A percentile compares a stretch with the other conserved stretches of the same genome.
phyloP scores from a whole-genome alignment of 2,329 filamentous ascomycete species.

The Diplodia corticola region DNA sequence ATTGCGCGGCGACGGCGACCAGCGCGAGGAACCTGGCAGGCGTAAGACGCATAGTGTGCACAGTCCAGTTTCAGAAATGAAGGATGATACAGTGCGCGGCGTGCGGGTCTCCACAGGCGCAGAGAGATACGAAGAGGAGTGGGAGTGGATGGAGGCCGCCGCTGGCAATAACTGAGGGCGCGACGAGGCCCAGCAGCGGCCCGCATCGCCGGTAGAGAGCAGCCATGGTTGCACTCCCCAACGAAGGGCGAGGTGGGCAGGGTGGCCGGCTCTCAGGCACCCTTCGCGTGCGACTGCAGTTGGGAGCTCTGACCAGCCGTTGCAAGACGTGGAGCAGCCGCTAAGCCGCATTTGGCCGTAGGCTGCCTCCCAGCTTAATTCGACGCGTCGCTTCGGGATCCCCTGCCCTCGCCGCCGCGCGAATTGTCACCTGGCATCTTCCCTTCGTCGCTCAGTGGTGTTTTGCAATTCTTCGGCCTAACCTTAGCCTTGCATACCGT shows the following conservation, averaged over 20 bases:
- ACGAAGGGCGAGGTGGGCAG: background rate
- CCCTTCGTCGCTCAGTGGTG: background rate
- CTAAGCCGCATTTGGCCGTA: background rate
- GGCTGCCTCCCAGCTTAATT: slow-evolving; percentile 15
- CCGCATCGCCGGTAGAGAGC: background rate
- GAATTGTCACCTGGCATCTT: slow-evolving; percentile 17
- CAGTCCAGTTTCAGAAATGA: background rate
- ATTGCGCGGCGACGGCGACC: slow-evolving; percentile 25
- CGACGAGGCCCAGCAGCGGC: background rate
- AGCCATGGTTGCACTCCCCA: background rate
- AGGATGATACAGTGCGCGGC: slow-evolving; percentile 3
- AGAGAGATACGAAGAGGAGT: background rate
- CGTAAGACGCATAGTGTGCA: slow-evolving; percentile 26
- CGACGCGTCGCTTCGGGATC: slow-evolving; percentile 19
- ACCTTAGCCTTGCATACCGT: slow-evolving; percentile 17
- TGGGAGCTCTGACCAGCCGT: slow-evolving; percentile 12
- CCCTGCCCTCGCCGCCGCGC: slow-evolving; percentile 13
- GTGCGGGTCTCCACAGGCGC: background rate
- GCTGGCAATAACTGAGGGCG: background rate
- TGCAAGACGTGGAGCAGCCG: background rate
- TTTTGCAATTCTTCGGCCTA: slow-evolving; percentile 10
- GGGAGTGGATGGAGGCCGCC: background rate
- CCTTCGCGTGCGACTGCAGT: background rate
- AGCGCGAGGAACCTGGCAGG: slow-evolving; percentile 23
- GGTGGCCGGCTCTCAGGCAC: no score